Evolutionary conservation across 176 grass and related monocot genomes (phyloP).

Genomic region (Sorghum bicolor): DNA sequence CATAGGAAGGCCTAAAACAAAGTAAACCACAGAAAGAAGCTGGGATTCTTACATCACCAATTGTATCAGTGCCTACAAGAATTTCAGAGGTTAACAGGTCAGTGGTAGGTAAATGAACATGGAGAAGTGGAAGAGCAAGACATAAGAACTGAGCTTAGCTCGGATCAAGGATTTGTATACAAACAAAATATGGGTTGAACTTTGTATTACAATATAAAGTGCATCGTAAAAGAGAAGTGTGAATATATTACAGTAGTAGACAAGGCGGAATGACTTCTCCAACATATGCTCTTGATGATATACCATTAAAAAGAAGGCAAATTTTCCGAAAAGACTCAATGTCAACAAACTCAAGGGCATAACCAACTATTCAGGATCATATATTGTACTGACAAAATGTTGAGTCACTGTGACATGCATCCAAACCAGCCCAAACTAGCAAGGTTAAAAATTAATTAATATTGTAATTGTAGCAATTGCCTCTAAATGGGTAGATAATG

Average conservation of each 20-base stretch:
- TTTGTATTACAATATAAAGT: background rate
- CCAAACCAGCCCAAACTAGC: background rate
- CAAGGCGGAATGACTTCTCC: background rate
- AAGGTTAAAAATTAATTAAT: background rate
- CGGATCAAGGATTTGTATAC: conserved; percentile 7
- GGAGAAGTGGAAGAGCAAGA: conserved; percentile 17
- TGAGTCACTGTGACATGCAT: background rate
- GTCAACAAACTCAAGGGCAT: conserved; percentile 19
- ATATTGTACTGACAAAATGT: conserved; percentile 12
- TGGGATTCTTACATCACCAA: conserved; percentile 86
- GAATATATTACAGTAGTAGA: background rate
- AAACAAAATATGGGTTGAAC: background rate
- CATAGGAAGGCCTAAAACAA: conserved; percentile 93
- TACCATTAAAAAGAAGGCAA: background rate
- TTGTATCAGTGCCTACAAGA: conserved; percentile 75
- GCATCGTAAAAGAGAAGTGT: background rate
- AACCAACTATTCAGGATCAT: conserved; percentile 1
- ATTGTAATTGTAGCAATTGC: background rate
- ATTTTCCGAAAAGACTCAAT: background rate
- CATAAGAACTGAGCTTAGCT: conserved; percentile 14
- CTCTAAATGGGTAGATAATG: conserved; percentile 12
- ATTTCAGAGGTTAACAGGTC: conserved; percentile 6
- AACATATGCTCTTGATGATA: background rate
- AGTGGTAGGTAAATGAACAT: conserved; percentile 17
- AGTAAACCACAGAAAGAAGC: conserved; percentile 86